Conservation (phyloP, 78 protist species). For the Polysphondylium violaceum region DNA sequence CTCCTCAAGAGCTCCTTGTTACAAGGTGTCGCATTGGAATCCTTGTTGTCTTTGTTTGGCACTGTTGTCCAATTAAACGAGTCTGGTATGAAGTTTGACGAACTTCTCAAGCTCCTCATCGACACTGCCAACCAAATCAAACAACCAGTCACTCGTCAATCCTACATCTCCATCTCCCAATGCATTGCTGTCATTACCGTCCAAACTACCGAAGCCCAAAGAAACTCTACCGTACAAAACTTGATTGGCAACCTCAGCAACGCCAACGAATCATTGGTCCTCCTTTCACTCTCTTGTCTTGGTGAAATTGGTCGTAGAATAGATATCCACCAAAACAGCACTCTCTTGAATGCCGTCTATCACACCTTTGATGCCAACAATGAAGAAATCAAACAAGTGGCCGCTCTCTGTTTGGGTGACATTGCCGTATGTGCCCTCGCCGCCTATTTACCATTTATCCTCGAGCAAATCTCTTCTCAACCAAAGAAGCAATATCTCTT, state of each 20-base stretch:
- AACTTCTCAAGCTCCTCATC: slow-evolving; percentile 6
- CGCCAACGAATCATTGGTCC: slow-evolving; percentile 19
- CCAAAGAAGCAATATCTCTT: slow-evolving; percentile 91
- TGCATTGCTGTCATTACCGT: slow-evolving; percentile 83
- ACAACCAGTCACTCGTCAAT: slow-evolving; percentile 73
- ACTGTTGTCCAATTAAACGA: slow-evolving; percentile 40
- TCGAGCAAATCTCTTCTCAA: slow-evolving; percentile 73
- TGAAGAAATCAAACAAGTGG: slow-evolving; percentile 93
- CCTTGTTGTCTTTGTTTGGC: slow-evolving; percentile 54
- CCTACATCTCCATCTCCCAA: slow-evolving; percentile 69
- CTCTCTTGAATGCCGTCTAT: slow-evolving; percentile 46
- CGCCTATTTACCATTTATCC: slow-evolving; percentile 80
- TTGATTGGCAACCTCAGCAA: slow-evolving; percentile 32
- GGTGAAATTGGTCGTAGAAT: slow-evolving; percentile 93
- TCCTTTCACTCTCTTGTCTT: slow-evolving; percentile 86
- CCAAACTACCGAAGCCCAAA: background rate
- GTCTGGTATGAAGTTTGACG: slow-evolving; percentile 50
- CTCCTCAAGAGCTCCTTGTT: slow-evolving; percentile 85
- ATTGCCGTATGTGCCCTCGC: slow-evolving; percentile 84
- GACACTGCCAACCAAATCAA: slow-evolving; percentile 32
- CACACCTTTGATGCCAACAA: slow-evolving; percentile 55
- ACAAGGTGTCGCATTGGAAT: slow-evolving; percentile 92
- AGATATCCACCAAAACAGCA: slow-evolving; percentile 66
- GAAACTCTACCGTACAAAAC: slow-evolving; percentile 63
- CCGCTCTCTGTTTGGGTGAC: slow-evolving; percentile 82